Evolutionary conservation across 306 rosid genomes (phyloP).

Genomic region (Mucuna pruriens): DNA sequence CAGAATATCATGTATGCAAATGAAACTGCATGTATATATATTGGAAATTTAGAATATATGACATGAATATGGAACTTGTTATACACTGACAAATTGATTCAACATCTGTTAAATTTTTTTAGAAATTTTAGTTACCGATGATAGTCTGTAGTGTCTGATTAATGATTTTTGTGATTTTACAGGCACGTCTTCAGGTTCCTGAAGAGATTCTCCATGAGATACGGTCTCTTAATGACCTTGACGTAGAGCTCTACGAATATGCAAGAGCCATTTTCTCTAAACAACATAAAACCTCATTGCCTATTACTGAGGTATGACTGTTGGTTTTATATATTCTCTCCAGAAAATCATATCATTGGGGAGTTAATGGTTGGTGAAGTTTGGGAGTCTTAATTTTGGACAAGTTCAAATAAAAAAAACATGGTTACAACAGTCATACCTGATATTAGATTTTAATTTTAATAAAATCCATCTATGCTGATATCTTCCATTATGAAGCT

Average conservation of each 20-base stretch:
- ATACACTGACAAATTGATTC: conserved; percentile 18
- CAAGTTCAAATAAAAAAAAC: background rate
- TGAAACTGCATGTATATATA: background rate
- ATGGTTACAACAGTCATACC: background rate
- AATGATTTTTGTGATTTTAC: conserved; percentile 34
- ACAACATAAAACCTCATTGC: conserved; percentile 54
- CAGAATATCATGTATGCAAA: conserved; percentile 7
- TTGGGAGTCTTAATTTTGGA: conserved; percentile 15
- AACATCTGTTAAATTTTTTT: background rate
- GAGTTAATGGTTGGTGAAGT: background rate
- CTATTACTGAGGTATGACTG: conserved; percentile 55
- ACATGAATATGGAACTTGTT: conserved; percentile 25
- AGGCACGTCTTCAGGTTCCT: conserved; percentile 81
- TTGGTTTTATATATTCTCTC: conserved; percentile 23
- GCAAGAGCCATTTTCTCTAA: conserved; percentile 68
- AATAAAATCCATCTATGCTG: background rate
- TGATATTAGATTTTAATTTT: background rate
- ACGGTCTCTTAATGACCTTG: conserved; percentile 78
- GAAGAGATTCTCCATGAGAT: conserved; percentile 67
- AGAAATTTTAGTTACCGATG: background rate
- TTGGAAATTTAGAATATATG: background rate
- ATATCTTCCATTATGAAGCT: background rate
- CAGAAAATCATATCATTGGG: conserved; percentile 1
- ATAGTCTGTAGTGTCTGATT: background rate
- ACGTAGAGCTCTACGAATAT: conserved; percentile 79